phyloP scores from a whole-genome alignment of 75 land plant genomes.

The Picea glauca region DNA sequence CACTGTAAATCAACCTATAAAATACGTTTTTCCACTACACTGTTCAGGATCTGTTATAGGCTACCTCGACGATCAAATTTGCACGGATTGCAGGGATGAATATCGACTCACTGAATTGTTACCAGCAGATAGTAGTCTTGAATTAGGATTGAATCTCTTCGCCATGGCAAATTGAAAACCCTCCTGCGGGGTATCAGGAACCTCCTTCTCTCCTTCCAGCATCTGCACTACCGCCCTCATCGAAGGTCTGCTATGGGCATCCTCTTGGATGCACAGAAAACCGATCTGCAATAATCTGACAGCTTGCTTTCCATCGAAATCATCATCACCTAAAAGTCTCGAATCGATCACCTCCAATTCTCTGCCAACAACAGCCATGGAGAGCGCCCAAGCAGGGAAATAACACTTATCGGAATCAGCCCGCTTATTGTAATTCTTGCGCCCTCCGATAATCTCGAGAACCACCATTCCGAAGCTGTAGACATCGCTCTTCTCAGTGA shows the following conservation, averaged over 20 bases:
- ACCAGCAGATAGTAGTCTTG: too few relatives aligned
- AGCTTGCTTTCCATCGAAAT: conserved; percentile 14
- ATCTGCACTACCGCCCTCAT: conserved; percentile 31
- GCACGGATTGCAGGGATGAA: too few relatives aligned
- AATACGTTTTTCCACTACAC: too few relatives aligned
- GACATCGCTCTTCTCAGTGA: conserved; percentile 22
- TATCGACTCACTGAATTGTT: too few relatives aligned
- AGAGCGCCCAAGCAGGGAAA: conserved; percentile 26
- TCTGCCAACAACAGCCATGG: conserved; percentile 12
- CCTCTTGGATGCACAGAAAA: conserved; percentile 43
- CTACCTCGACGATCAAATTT: too few relatives aligned
- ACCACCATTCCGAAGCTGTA: conserved; percentile 32
- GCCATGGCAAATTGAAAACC: too few relatives aligned
- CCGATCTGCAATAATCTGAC: conserved; percentile 30
- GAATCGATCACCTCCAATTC: conserved; percentile 23
- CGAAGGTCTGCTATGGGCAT: conserved; percentile 26
- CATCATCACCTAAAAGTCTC: conserved; percentile 8
- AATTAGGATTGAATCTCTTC: too few relatives aligned
- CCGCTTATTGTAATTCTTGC: conserved; percentile 24
- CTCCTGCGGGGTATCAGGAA: not conserved
- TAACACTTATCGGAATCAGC: conserved; percentile 11
- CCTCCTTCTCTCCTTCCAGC: conserved; percentile 25
- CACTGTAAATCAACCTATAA: too few relatives aligned
- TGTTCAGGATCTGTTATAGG: too few relatives aligned
- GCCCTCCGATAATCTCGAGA: conserved; percentile 34